Base-by-base conservation (phyloP, 1,284 basidiomycete genomes). In the Austroboletus olivaceoglutinosus region DNA sequence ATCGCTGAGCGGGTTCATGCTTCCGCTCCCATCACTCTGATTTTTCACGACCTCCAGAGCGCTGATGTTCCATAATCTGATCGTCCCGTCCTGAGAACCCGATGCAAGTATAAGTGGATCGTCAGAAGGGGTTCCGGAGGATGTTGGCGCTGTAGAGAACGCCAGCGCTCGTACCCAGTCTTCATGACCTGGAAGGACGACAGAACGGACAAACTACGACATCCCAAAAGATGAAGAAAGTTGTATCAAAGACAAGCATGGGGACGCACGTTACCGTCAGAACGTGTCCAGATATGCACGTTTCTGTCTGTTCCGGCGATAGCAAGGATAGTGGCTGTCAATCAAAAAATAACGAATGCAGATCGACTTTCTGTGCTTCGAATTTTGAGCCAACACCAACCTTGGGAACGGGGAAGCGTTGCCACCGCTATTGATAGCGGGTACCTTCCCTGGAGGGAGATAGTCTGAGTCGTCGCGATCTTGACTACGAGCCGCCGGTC, bases 51-150 rank as follows among this genome's bases (percentile, higher is more conserved):
- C 48, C 49, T 61, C 65, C 54, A 76, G 56, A 19, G 70, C 65
- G 52, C 83, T 77, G 40, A 92, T 83, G 52, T 86, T 86, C 94
- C 94, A 98, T 5, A 98, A 71, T 31, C 94, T 84, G 48, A 97
- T 89, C 34, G 91, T 94, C 16, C 85, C 83, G 67, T 98, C 95
- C 70, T 97, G 94, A 4, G 93, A 93, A 2, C 92, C 95, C 15
- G 93, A 94, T 1, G 95, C 93, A 18, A 98, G 76, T 1, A 83
- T 57, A 23, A 85, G 72, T 18, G 75, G 67, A 42, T 76, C 70
- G 10, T 65, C 64, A 9, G 63, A 54, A 36, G 55, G 46, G 5
- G 19, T 4, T 10, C 30, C 62, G 10, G 37, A 2, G 6, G 47
- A 42, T 16, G 44, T 19, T 12, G 52, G 43, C 11, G 73, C 67